phyloP scores from a whole-genome alignment of 1,284 basidiomycete genomes.

The Cutaneotrichosporon curvatum region DNA sequence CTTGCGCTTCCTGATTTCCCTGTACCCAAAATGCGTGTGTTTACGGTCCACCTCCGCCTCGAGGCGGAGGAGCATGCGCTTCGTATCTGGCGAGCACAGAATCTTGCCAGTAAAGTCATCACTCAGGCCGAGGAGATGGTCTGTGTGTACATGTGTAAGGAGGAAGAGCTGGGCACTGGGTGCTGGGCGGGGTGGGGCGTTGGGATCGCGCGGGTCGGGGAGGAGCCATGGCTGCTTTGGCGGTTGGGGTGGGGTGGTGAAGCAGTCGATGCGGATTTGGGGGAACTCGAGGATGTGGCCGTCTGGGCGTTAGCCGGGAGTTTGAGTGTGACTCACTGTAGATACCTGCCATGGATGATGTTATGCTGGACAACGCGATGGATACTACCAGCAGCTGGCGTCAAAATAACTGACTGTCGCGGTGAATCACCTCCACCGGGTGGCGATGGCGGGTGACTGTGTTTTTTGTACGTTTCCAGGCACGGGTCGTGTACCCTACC shows the following conservation, averaged over 20 bases:
- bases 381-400: no score
- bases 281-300: constrained; percentile 53
- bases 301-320: constrained; percentile 17
- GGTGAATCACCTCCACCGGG: no score
- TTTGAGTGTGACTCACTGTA: constrained; percentile 20
- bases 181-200: constrained; percentile 14
- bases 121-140: constrained; percentile 52
- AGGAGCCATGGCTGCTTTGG: constrained; percentile 15
- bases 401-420: no score
- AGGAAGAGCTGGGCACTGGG: constrained; percentile 60
- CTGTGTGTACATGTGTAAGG: constrained; percentile 75
- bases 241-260: constrained; percentile 47
- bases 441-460: no score
- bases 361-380: no score
- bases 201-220: constrained; percentile 9
- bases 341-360: constrained; percentile 30
- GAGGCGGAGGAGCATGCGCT: constrained; percentile 68
- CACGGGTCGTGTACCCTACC: no score
- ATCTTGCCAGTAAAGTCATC: constrained; percentile 48
- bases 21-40: constrained; percentile 52
- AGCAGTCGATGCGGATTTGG: constrained; percentile 68
- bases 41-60: constrained; percentile 60
- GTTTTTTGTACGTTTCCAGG: no score
- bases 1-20: constrained; percentile 55
- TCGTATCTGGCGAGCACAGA: constrained; percentile 69